Evolutionary conservation across 106 monocot species (phyloP).

Genomic region (Posidonia australis): DNA sequence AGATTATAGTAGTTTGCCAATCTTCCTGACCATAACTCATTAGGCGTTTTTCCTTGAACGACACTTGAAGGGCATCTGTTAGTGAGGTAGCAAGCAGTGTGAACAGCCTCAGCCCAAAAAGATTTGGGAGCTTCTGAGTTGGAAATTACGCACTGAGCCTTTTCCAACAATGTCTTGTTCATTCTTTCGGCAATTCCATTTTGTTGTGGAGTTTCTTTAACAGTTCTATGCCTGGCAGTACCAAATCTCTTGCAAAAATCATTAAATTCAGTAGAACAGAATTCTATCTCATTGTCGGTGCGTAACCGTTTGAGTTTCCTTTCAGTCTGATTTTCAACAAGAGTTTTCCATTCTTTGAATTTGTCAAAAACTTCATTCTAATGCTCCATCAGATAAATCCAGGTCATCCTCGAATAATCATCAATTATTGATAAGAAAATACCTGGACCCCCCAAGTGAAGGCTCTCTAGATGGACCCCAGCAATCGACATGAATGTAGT

Average conservation of each 20-base stretch:
- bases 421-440: too few relatives aligned
- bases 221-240: background rate
- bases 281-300: slow-evolving; percentile 3
- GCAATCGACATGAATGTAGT: slow-evolving; percentile 11
- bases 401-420: background rate
- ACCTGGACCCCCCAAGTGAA: too few relatives aligned
- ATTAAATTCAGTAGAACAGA: slow-evolving; percentile 1
- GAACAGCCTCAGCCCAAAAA: background rate
- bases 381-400: background rate
- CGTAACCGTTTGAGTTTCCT: background rate
- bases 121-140: background rate
- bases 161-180: background rate
- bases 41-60: background rate
- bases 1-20: background rate
- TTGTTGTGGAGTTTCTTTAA: background rate
- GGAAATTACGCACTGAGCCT: background rate
- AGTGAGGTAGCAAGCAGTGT: background rate
- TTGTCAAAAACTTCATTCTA: background rate
- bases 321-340: background rate
- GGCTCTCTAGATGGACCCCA: slow-evolving; percentile 4
- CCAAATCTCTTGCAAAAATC: background rate
- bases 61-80: background rate
- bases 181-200: background rate
- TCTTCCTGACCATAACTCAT: background rate
- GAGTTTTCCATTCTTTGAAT: slow-evolving; percentile 6